phyloP scores from a whole-genome alignment of 1,139 yeast species.

The Hyphopichia buzzinii region DNA sequence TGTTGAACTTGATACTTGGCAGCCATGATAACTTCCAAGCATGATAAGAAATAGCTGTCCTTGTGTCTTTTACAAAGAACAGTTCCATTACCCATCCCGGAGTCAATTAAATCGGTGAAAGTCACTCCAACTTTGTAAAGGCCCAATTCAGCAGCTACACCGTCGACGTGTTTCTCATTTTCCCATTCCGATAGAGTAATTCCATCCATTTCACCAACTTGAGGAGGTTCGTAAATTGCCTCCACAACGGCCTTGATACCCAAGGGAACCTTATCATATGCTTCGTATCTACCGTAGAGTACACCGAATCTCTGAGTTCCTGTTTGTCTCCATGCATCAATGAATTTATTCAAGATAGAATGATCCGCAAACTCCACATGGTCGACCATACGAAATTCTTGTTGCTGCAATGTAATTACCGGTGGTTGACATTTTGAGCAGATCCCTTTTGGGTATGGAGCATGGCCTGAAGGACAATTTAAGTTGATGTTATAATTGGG shows the following conservation, averaged over 20 bases:
- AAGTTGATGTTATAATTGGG: conserved; percentile 65
- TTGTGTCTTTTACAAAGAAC: conserved; percentile 92
- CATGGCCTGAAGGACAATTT: conserved; percentile 76
- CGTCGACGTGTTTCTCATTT: conserved; percentile 52
- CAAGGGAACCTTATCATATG: conserved; percentile 79
- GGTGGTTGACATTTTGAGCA: conserved; percentile 98
- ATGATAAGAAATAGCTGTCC: conserved; percentile 83
- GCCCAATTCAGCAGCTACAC: conserved; percentile 61
- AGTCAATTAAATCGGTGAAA: conserved; percentile 86
- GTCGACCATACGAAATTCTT: conserved; percentile 92
- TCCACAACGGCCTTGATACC: conserved; percentile 95
- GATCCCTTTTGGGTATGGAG: conserved; percentile 91
- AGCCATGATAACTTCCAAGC: conserved; percentile 84
- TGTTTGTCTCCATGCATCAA: conserved; percentile 86
- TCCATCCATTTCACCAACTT: conserved; percentile 83
- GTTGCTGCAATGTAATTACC: conserved; percentile 88
- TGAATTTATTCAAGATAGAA: conserved; percentile 71
- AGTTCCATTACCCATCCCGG: conserved; percentile 83
- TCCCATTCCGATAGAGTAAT: conserved; percentile 65
- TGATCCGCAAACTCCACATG: conserved; percentile 89
- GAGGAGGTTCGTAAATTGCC: conserved; percentile 92
- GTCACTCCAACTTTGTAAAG: conserved; percentile 75
- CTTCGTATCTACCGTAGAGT: conserved; percentile 77
- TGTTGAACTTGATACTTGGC: conserved; percentile 68
- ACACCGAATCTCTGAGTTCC: conserved; percentile 88